Evolutionary conservation across 1,139 yeast genomes (phyloP).

Genomic region (Magnusiomyces paraingens): DNA sequence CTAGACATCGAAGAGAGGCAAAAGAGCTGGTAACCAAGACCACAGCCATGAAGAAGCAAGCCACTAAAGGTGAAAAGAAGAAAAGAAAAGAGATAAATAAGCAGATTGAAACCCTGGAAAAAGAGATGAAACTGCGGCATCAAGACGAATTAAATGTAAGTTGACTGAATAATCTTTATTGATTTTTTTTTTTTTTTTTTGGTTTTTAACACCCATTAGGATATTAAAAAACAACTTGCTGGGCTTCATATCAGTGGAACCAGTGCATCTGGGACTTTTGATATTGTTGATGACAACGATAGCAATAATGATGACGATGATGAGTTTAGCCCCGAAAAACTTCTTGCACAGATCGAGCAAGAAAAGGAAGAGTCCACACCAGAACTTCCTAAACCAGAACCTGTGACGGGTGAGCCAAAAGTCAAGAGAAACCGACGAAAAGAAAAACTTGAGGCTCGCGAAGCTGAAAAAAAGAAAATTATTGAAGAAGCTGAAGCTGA

Average conservation of each 20-base stretch:
- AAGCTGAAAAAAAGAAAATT: constrained; percentile 58
- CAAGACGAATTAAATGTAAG: constrained; percentile 40
- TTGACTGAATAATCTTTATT: background rate
- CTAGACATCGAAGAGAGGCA: constrained; percentile 62
- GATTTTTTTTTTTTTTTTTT: background rate
- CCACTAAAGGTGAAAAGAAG: constrained; percentile 70
- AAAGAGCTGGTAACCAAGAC: constrained; percentile 59
- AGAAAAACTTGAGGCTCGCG: constrained; percentile 70
- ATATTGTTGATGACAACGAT: constrained; percentile 15
- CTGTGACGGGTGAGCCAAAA: constrained; percentile 11
- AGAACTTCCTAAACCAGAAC: background rate
- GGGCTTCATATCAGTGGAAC: background rate
- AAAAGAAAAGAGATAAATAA: constrained; percentile 44
- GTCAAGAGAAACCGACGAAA: constrained; percentile 69
- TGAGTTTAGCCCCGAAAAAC: constrained; percentile 57
- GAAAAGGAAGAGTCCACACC: constrained; percentile 19
- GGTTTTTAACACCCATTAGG: background rate
- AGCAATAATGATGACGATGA: constrained; percentile 33
- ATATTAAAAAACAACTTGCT: constrained; percentile 2
- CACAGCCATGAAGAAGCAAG: constrained; percentile 76
- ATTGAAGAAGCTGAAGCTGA: constrained; percentile 66
- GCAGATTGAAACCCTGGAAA: constrained; percentile 55
- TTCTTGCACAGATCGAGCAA: constrained; percentile 50
- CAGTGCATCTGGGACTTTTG: background rate
- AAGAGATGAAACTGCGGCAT: constrained; percentile 49